Conservation (phyloP, 192 early-diverging fungal species). For the Umbelopsis isabellina region DNA sequence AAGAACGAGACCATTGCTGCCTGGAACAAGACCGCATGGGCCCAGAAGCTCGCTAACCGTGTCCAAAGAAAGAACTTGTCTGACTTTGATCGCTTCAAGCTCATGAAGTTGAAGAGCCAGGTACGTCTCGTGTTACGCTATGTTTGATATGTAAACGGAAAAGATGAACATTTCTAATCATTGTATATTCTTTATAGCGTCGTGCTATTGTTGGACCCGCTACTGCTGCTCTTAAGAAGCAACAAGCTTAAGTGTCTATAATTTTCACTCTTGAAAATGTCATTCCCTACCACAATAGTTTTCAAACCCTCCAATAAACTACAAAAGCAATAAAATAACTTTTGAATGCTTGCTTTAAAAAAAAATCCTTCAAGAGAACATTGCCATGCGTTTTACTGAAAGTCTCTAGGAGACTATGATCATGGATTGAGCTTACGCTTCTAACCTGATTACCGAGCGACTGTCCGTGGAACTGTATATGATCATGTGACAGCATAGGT, state of each 20-base stretch:
- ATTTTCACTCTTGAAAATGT: background rate
- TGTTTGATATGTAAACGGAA: background rate
- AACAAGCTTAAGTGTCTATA: constrained; percentile 28
- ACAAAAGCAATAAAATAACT: too few relatives aligned
- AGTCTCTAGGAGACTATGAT: too few relatives aligned
- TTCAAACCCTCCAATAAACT: constrained; percentile 1
- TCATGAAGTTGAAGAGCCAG: constrained; percentile 92
- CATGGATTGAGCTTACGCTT: too few relatives aligned
- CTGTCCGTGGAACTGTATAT: too few relatives aligned
- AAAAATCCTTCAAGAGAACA: too few relatives aligned
- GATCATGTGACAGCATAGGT: too few relatives aligned
- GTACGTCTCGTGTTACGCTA: constrained; percentile 42
- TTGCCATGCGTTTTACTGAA: too few relatives aligned
- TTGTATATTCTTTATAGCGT: constrained; percentile 22
- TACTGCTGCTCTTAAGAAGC: constrained; percentile 37
- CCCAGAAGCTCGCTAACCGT: constrained; percentile 93
- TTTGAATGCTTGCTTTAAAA: too few relatives aligned
- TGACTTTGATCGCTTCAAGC: constrained; percentile 99
- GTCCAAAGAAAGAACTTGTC: constrained; percentile 73
- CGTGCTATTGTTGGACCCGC: constrained; percentile 36
- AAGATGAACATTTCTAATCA: background rate
- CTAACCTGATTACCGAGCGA: too few relatives aligned
- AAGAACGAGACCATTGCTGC: constrained; percentile 78
- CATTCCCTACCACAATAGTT: constrained; percentile 19
- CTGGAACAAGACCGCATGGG: constrained; percentile 93